Conservation (phyloP, 306 rosid genomes). For the Cucurbita maxima region DNA sequence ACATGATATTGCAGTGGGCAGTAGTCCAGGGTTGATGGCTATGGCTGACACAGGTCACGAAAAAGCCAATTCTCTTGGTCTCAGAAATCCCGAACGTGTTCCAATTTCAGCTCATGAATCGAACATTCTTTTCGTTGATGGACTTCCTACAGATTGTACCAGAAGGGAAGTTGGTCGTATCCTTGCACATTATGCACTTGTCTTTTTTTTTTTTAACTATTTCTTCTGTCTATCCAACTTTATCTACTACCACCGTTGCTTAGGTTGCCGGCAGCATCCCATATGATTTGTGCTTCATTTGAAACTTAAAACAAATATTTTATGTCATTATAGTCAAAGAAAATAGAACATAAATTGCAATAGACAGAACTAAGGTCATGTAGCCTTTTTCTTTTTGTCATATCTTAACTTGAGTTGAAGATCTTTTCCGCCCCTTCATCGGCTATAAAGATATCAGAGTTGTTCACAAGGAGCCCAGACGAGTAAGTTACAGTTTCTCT, state of each 20-base stretch:
- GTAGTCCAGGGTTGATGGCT: constrained; percentile 15
- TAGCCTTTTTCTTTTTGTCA: constrained; percentile 11
- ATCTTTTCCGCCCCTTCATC: constrained; percentile 70
- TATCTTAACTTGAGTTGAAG: constrained; percentile 42
- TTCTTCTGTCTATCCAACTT: not conserved
- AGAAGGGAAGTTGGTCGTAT: constrained; percentile 91
- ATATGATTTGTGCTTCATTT: not conserved
- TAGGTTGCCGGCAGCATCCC: not conserved
- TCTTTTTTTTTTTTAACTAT: not conserved
- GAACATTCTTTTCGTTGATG: constrained; percentile 51
- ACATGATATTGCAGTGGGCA: constrained; percentile 18
- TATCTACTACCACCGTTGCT: not conserved
- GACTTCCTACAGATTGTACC: constrained; percentile 67
- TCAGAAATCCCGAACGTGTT: constrained; percentile 17
- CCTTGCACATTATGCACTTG: constrained; percentile 18
- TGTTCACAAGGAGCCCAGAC: constrained; percentile 80
- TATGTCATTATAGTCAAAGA: not conserved
- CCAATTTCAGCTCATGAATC: constrained; percentile 30
- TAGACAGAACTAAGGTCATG: not conserved
- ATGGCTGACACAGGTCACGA: constrained; percentile 21
- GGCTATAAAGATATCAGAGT: constrained; percentile 58
- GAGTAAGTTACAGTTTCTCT: constrained; percentile 31
- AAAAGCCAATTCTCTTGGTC: constrained; percentile 15
- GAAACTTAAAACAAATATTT: not conserved
- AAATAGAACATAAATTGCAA: not conserved